phyloP scores from a whole-genome alignment of 1,284 basidiomycete species.

The Ceratobasidium sp. region DNA sequence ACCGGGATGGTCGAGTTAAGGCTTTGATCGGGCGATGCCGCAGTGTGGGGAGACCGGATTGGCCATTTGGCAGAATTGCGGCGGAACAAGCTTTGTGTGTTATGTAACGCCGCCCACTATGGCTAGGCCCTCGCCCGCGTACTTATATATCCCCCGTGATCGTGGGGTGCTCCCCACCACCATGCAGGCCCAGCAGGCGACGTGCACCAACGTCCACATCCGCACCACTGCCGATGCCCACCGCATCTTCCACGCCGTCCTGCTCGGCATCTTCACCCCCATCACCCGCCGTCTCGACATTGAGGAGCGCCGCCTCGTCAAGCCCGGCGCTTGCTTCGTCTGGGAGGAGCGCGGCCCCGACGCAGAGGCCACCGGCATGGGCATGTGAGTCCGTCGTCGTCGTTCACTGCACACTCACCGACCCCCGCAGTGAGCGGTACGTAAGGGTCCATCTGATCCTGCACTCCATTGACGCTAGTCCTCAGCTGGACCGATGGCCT shows the following conservation, averaged over 20 bases:
- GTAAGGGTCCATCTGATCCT: constrained; percentile 49
- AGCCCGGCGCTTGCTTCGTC: constrained; percentile 78
- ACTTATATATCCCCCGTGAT: not conserved
- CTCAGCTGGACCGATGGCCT: constrained; percentile 40
- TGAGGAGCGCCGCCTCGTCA: constrained; percentile 67
- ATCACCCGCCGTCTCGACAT: constrained; percentile 79
- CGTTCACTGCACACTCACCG: not conserved
- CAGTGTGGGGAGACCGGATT: not conserved
- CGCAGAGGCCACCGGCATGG: constrained; percentile 62
- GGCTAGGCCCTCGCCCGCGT: not conserved
- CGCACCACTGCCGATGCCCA: constrained; percentile 67
- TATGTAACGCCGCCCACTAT: constrained; percentile 14
- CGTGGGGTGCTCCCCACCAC: not conserved
- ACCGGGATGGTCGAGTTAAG: not conserved
- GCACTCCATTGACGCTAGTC: constrained; percentile 48
- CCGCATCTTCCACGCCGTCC: constrained; percentile 77
- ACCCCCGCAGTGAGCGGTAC: constrained; percentile 36
- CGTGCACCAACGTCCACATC: constrained; percentile 55
- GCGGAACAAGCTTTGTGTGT: constrained; percentile 31
- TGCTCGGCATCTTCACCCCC: constrained; percentile 68
- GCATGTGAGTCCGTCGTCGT: constrained; percentile 42
- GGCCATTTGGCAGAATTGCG: constrained; percentile 3
- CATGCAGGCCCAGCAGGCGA: constrained; percentile 50
- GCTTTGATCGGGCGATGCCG: not conserved
- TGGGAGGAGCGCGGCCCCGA: constrained; percentile 79